Evolutionary conservation across 202 grass and related monocot species (phyloP), one percentile per base, ranked within the genome.

Genomic region (Zizania palustris): DNA sequence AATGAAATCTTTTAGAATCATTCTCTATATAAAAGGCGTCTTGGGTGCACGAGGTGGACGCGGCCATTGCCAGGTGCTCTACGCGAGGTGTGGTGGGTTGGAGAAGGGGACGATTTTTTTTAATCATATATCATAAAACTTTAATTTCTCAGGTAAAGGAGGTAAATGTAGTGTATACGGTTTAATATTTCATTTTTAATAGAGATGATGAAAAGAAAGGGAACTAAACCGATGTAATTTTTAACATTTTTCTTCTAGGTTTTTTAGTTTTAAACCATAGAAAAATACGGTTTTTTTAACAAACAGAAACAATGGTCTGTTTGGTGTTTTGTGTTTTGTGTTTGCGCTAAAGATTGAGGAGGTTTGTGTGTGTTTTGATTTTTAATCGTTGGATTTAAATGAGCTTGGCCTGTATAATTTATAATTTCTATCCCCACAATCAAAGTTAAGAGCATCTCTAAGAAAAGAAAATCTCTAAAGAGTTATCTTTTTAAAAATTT

Each of bases 31-130:
- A n/a, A n/a, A 45, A 54, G 60, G 72, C 51, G 36, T 40, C 41
- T 88, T 82, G 73, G 71, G 77, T 82, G 74, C 87, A 96, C 75
- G 75, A 51, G 76, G 82, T 67, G 57, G 86, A 67, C 59, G 87
- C 66, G 16, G 89, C 80, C 74, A 89, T 81, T 92, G 88, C 78
- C 2, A 9, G 28, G 9, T 48, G 11, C 74, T 11, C 45, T 72
- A 78, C 86, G 63, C 33, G 79, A 43, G 76, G 79, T 73, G 59
- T 63, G 46, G 35, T 67, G 69, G 40, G 20, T 58, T 40, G 28
- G 49, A 64, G 15, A 19, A 48, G 63, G 11, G 77, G 39, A 37
- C 35, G n/a, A 56, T 28, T 28, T 28, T 28, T 28, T 28, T n/a
- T n/a, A n/a, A n/a, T n/a, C n/a, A n/a, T n/a, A n/a, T n/a, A n/a